Base-by-base conservation (phyloP, 2,329 filamentous ascomycete species). In the Diaporthe velutina region DNA sequence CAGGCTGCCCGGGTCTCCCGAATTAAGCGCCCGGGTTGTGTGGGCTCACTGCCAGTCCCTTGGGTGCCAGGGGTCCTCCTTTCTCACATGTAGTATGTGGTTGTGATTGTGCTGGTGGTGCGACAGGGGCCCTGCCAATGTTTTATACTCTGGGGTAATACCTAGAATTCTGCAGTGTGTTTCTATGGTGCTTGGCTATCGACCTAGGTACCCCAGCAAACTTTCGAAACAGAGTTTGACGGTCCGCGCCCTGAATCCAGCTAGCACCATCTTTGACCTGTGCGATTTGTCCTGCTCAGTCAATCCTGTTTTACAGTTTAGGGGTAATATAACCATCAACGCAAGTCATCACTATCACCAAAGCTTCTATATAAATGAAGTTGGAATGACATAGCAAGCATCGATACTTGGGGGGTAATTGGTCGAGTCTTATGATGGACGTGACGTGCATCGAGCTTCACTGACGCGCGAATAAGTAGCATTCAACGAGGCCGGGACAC, bases 191-290 rank as follows among this genome's bases (percentile, higher is more conserved):
- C 64, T 67, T 67, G 64, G 64, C 64, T 38, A 50, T 52, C n/a
- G 64, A 67, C 45, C 45, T 28, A 67, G 64, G 64, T 30, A 67
- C 33, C 64, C 64, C 45, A 28, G 64, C 45, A 67, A 35, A 67
- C 45, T 52, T 67, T 45, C 64, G 64, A 67, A 67, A 67, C 64
- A 52, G 64, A 67, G 64, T 67, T 67, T 67, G 64, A 40, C 64
- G 64, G 64, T 67, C 64, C 64, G 64, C 64, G 64, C 64, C 45
- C 45, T 35, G 12, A 50, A 52, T 67, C 30, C 30, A 67, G 45
- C 30, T 38, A 52, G 61, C 19, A 12, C 45, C 22, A 13, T 19
- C 35, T n/a, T 52, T 38, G 33, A 30, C 30, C 45, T 28, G 45
- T 45, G 5, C 33, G 30, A 67, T 67, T 52, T 52, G n/a, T 38